Evolutionary conservation across 2,329 filamentous ascomycete species (phyloP).

Genomic region (Aspergillus sp.): DNA sequence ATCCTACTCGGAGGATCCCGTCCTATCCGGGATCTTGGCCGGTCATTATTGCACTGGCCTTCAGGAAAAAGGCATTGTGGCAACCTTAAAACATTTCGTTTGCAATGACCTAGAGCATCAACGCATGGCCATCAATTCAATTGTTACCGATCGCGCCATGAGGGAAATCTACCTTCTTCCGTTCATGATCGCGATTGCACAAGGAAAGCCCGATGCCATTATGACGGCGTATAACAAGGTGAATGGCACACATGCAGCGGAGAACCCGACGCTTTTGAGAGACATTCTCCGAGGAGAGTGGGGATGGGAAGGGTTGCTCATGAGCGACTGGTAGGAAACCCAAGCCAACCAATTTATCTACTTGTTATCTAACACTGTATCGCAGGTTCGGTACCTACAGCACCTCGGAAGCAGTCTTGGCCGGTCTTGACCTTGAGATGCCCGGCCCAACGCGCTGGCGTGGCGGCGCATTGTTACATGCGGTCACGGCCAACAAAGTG

Average conservation of each 20-base stretch:
- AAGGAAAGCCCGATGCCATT: constrained; percentile 48
- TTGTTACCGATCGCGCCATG: constrained; percentile 53
- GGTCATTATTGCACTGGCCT: constrained; percentile 70
- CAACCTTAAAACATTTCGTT: constrained; percentile 69
- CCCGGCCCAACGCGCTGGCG: constrained; percentile 47
- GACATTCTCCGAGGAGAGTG: constrained; percentile 47
- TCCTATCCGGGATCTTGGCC: constrained; percentile 71
- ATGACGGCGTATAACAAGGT: constrained; percentile 62
- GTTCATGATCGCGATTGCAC: constrained; percentile 61
- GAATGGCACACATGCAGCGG: constrained; percentile 51
- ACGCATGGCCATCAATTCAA: constrained; percentile 43
- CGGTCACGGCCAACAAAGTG: constrained; percentile 58
- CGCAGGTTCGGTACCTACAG: constrained; percentile 47
- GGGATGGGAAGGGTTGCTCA: constrained; percentile 48
- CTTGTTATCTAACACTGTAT: neutral
- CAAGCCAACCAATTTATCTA: neutral
- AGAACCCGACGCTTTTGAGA: constrained; percentile 40
- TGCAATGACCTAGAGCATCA: constrained; percentile 50
- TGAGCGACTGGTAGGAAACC: constrained; percentile 45
- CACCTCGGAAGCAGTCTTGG: constrained; percentile 44
- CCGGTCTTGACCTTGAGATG: constrained; percentile 50
- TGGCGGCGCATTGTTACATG: constrained; percentile 39
- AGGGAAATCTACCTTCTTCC: constrained; percentile 65
- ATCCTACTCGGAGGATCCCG: constrained; percentile 80
- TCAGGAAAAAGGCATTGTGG: constrained; percentile 71